phyloP scores from a whole-genome alignment of 2,329 filamentous ascomycete species.

The Paramyrothecium roridum region DNA sequence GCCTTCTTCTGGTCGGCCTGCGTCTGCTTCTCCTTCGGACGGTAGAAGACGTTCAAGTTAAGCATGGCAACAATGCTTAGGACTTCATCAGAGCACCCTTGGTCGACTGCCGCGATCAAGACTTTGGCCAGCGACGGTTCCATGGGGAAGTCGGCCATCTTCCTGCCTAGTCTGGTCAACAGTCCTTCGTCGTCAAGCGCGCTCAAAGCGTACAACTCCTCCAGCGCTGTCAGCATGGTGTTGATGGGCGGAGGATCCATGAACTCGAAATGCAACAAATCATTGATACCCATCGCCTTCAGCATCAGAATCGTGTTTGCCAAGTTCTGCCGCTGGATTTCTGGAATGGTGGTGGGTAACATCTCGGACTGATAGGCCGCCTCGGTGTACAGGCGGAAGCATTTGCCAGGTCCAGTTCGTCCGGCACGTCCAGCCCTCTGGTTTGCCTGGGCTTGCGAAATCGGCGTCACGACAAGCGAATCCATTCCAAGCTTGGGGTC shows the following conservation, averaged over 20 bases:
- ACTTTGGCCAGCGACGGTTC: conserved; percentile 89
- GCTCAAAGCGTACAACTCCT: conserved; percentile 89
- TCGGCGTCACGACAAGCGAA: conserved; percentile 89
- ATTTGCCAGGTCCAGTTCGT: conserved; percentile 92
- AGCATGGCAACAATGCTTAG: conserved; percentile 95
- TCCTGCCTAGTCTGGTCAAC: conserved; percentile 83
- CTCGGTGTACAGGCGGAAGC: conserved; percentile 93
- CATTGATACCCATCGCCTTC: conserved; percentile 99
- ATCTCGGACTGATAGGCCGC: conserved; percentile 95
- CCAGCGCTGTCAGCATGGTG: conserved; percentile 93
- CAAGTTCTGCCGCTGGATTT: conserved; percentile 93
- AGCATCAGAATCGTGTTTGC: conserved; percentile 94
- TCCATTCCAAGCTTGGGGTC: conserved; percentile 98
- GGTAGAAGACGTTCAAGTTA: conserved; percentile 85
- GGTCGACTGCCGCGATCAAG: conserved; percentile 81
- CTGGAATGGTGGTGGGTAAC: conserved; percentile 91
- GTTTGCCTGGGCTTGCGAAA: conserved; percentile 94
- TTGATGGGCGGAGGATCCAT: conserved; percentile 98
- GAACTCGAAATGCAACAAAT: conserved; percentile 94
- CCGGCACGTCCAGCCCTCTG: conserved; percentile 91
- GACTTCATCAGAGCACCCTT: conserved; percentile 89
- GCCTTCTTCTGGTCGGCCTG: conserved; percentile 97
- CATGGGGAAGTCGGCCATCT: conserved; percentile 99
- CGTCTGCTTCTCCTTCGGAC: conserved; percentile 94
- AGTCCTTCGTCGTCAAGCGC: conserved; percentile 94